Conservation (phyloP, 495 filamentous ascomycete species). For the Entonaema liquescens region DNA sequence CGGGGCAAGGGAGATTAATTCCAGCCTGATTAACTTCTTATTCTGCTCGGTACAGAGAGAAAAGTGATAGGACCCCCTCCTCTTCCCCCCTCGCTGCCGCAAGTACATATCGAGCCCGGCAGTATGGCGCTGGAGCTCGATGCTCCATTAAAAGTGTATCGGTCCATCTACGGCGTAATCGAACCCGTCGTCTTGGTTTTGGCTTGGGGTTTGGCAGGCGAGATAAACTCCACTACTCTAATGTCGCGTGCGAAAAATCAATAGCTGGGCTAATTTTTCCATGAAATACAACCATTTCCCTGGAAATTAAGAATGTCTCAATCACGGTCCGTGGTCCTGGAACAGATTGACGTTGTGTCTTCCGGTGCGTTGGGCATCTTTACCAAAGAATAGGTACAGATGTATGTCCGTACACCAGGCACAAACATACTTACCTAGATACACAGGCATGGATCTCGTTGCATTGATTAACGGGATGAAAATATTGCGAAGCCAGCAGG, state of each 20-base stretch:
- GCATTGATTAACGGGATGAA: too few relatives aligned
- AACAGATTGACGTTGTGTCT: conserved; percentile 10
- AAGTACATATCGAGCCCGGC: conserved; percentile 9
- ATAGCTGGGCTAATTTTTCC: background rate
- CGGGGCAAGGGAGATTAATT: conserved; percentile 18
- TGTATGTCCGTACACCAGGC: too few relatives aligned
- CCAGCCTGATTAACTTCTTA: conserved; percentile 19
- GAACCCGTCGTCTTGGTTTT: conserved; percentile 22
- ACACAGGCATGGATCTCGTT: background rate
- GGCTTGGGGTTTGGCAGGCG: conserved; percentile 3
- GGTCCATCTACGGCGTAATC: conserved; percentile 22
- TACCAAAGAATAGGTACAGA: too few relatives aligned
- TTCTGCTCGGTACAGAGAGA: background rate
- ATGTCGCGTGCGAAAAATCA: background rate
- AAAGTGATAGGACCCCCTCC: background rate
- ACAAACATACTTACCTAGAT: background rate
- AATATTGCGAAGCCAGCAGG: background rate
- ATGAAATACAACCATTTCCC: background rate
- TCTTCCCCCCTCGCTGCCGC: background rate
- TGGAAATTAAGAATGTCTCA: conserved; percentile 6
- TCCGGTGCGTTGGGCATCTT: background rate
- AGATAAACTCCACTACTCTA: conserved; percentile 1
- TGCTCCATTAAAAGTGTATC: conserved; percentile 9
- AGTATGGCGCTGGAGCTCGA: conserved; percentile 5
- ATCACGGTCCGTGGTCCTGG: conserved; percentile 18